phyloP scores from a whole-genome alignment of 495 filamentous ascomycete species.

The Rhizodiscina lignyota region DNA sequence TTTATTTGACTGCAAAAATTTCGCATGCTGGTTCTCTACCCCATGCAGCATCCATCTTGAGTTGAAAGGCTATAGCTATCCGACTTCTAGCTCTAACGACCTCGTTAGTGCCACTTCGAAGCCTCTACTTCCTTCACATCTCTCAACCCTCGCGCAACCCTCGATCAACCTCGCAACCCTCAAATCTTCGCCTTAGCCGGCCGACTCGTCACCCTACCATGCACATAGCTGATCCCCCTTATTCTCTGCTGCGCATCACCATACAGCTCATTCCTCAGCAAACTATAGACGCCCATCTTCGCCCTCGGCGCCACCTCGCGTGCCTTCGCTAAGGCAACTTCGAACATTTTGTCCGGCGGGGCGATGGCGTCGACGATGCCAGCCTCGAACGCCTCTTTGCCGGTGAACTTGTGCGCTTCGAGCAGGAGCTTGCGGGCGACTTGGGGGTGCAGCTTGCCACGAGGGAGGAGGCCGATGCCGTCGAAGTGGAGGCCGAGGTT shows the following conservation, averaged over 20 bases:
- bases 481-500: constrained; percentile 34
- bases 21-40: no score
- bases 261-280: constrained; percentile 31
- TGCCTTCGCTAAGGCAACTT: constrained; percentile 24
- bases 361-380: constrained; percentile 32
- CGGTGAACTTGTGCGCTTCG: constrained; percentile 34
- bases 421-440: constrained; percentile 34
- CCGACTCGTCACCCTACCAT: constrained; percentile 18
- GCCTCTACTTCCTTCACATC: no score
- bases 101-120: no score
- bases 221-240: constrained; percentile 32
- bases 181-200: constrained; percentile 22
- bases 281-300: constrained; percentile 32
- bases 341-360: constrained; percentile 28
- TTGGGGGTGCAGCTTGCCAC: constrained; percentile 29
- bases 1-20: no score
- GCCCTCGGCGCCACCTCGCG: constrained; percentile 27
- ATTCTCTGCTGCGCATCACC: constrained; percentile 31
- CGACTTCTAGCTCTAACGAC: no score
- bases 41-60: no score
- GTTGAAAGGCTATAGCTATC: no score
- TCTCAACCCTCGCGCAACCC: no score
- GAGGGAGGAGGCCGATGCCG: constrained; percentile 30
- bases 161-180: no score
- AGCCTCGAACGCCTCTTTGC: constrained; percentile 28